These are phyloP conservation scores for Pichia sp. DNA, from an alignment of 1,139 yeast species.

Conservation along the genomic window DNA sequence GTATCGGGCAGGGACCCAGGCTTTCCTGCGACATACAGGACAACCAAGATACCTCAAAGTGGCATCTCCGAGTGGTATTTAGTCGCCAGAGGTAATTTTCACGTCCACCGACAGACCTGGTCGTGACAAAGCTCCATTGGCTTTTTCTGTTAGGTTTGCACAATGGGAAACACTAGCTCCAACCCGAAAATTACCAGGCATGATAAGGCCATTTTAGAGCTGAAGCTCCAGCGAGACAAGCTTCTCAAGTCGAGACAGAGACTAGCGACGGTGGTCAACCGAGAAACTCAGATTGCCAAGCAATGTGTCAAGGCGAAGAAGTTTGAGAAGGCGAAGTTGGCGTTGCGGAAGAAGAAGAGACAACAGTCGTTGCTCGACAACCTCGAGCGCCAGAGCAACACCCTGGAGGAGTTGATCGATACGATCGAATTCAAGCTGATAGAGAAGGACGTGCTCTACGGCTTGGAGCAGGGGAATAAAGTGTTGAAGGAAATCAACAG, in stretches of 20 bases:
- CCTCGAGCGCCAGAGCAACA: constrained; percentile 73
- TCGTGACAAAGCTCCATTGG: too few species aligned
- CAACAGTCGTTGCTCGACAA: constrained; percentile 66
- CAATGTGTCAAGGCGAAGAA: constrained; percentile 53
- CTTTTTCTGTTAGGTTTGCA: neutral
- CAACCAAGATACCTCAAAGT: too few species aligned
- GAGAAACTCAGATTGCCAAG: constrained; percentile 57
- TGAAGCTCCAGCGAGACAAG: constrained; percentile 84
- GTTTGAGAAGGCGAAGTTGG: constrained; percentile 58
- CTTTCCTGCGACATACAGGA: neutral
- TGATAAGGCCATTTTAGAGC: constrained; percentile 78
- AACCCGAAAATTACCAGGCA: constrained; percentile 65
- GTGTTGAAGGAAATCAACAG: constrained; percentile 69
- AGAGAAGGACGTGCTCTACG: constrained; percentile 78
- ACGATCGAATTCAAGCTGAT: constrained; percentile 85
- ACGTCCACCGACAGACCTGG: neutral
- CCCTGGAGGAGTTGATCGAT: constrained; percentile 66
- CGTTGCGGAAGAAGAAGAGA: constrained; percentile 73
- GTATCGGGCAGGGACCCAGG: neutral
- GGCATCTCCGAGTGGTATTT: neutral
- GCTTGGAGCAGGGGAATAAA: constrained; percentile 73
- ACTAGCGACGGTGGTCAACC: constrained; percentile 49
- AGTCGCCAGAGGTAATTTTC: neutral
- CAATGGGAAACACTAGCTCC: constrained; percentile 12
- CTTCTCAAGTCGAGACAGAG: constrained; percentile 69